Evolutionary conservation across 2,329 filamentous ascomycete species (phyloP), one percentile per base, ranked within the genome.

Genomic region (Cladosporium cucumerinum): DNA sequence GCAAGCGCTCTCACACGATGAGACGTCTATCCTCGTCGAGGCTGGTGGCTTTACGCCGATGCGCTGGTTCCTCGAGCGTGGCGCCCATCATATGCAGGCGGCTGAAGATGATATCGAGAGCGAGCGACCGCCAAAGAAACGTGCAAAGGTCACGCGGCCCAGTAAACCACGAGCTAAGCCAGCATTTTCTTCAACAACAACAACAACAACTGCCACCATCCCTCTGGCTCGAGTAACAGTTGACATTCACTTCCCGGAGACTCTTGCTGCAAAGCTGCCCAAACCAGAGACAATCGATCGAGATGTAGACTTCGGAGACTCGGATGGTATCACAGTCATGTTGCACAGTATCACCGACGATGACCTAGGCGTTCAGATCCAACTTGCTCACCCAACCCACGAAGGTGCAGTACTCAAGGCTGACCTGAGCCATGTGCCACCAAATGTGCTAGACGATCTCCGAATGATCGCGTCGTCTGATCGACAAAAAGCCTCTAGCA

Each of bases 61-160:
- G 60, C 66, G 69, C 57, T 76, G 72, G 71, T 76, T 75, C 61
- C 57, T 75, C 4, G 70, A 72, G 60, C 70, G 70, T 39, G 67
- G 66, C 26, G 60, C 28, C 36, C 69, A 58, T 4, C 52, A 58
- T 7, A 49, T 51, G 28, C 61, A 64, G 21, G 52, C 48, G 26
- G 21, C 36, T 10, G 57, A 61, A 39, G 63, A 65, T 32, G 64
- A 70, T 18, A 59, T 61, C 5, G 66, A 65, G 26, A 61, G 28
- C 21, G 5, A 62, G n/a, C 61, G 66, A 30, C 69, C 66, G 5
- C 71, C 72, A 8, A 71, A 61, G 57, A 75, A 74, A 66, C 66
- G 68, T 36, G 26, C 49, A 32, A 62, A 55, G 60, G 7, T 46
- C 18, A 2, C 49, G 6, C 43, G 43, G 18, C 12, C 60, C n/a